A percentile compares a stretch with the other conserved stretches of the same genome.
Conservation (phyloP, 768 basidiomycete genomes). For the Lentinus tigrinus region DNA sequence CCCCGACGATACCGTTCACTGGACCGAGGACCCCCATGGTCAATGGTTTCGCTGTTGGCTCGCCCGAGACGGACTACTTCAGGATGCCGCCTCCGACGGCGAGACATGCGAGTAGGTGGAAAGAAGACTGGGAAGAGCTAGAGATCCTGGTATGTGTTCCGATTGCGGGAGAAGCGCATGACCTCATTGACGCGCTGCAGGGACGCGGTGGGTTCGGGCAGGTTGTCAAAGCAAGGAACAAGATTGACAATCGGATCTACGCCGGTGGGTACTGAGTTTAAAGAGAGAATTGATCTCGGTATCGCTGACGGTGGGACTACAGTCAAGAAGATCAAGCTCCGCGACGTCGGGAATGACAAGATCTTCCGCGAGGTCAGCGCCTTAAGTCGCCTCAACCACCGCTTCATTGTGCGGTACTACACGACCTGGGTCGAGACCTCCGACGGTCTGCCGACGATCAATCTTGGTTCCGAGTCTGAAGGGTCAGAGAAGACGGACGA, state of each 20-base stretch:
- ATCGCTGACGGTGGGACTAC: slow-evolving; percentile 1
- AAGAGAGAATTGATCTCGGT: neutral
- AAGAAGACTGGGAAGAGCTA: slow-evolving; percentile 92
- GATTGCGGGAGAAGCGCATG: neutral
- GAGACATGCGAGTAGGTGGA: slow-evolving; percentile 75
- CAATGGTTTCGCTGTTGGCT: slow-evolving; percentile 39
- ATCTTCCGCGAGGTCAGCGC: slow-evolving; percentile 92
- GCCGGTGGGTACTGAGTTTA: slow-evolving; percentile 50
- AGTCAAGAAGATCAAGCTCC: slow-evolving; percentile 90
- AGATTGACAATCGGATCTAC: slow-evolving; percentile 82
- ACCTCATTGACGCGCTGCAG: slow-evolving; percentile 33
- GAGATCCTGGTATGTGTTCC: slow-evolving; percentile 61
- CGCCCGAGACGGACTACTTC: slow-evolving; percentile 71
- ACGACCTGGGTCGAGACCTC: slow-evolving; percentile 86
- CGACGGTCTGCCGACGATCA: slow-evolving; percentile 43
- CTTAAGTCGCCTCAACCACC: slow-evolving; percentile 82
- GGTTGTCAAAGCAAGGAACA: slow-evolving; percentile 92
- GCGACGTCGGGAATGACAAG: slow-evolving; percentile 77
- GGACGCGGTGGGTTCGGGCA: slow-evolving; percentile 90
- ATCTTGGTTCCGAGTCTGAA: slow-evolving; percentile 39
- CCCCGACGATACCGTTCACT: slow-evolving; percentile 28
- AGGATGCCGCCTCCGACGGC: slow-evolving; percentile 36
- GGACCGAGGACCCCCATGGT: slow-evolving; percentile 53
- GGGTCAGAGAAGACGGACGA: slow-evolving; percentile 29
- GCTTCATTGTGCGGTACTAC: slow-evolving; percentile 89